Evolutionary conservation across 2,329 filamentous ascomycete genomes (phyloP), one percentile per base, ranked within the genome.

Genomic region (Dothistroma septosporum): DNA sequence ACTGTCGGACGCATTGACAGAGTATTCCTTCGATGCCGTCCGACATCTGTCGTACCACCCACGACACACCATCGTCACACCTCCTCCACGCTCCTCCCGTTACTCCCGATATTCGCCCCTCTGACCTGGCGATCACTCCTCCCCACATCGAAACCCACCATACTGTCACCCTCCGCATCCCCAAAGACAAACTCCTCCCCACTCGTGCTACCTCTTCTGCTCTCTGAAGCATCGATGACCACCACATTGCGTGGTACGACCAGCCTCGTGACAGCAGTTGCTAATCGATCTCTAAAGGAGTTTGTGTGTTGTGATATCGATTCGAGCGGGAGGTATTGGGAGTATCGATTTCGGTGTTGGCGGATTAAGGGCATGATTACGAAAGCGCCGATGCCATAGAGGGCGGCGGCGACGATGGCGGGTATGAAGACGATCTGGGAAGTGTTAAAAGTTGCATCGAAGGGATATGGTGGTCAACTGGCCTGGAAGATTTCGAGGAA

Each of bases 151-250:
- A 80, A 80, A 14, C 78, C 78, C 4, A 79, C 74, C 77, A 80
- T 78, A 56, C 74, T 75, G 68, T 80, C 78, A 47, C 78, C 76
- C 65, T 80, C 77, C 59, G 76, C 77, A 35, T 77, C 77, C 49
- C 75, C 77, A 60, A 79, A 79, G 7, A 66, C 58, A 28, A 76
- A 66, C 33, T 75, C 73, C 44, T 78, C 76, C 24, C 56, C 65
- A 47, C 60, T 66, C 48, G 33, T 59, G 46, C 63, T 69, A 32
- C 60, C 68, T 48, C 59, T 59, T 28, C 68, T 57, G 14, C 59
- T 59, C 14, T 58, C 59, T n/a, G 58, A 52, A 4, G 70, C 74
- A 58, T 76, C 72, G 0, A 75, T 65, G 3, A 75, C 66, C 6
- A 67, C 58, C 28, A 67, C 60, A 16, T 68, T 63, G 22, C 70